Base-by-base conservation (phyloP, 352 stramenopile genomes). In the Paralagenidium karlingii region DNA sequence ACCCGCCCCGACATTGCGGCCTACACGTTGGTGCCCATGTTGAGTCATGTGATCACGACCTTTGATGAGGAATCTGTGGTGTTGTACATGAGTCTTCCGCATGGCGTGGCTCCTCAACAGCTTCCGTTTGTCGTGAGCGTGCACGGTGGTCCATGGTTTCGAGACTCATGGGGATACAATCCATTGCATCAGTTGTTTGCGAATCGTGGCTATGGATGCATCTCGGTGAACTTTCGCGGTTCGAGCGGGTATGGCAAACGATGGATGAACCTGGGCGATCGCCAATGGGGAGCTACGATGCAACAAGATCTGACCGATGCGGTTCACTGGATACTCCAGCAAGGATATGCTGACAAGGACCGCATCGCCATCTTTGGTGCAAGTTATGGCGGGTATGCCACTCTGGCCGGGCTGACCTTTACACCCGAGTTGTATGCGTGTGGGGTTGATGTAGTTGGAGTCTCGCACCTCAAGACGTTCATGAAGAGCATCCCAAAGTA, bases 351-450 rank as follows among this genome's bases (percentile, higher is more conserved):
- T 9, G 63, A 86, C 38, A 47, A 47, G 3, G 44, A 53, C 7
- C 56, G 53, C 19, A 27, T 76, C n/a, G 60, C 55, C 9, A 71
- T 76, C 55, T 82, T 76, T 34, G 77, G 73, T 28, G 68, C 66
- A 8, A 79, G 56, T 40, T 87, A 85, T 52, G 73, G 77, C 18
- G 73, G 73, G 28, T 87, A 90, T 51, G 68, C 69, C 5, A 67
- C 58, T 32, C 55, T 90, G 5, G 71, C 71, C 8, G 71, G 55
- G 0, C 40, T 89, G 8, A 68, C 75, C 18, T 89, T 89, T 45
- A 89, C 70, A 25, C 75, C 75, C 1, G 75, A 89, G 21, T 27
- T 89, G n/a, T 85, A 79, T 30, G 63, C 58, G 24, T 90, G 73
- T 40, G 76, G 76, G 29, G 63, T 90, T 2, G 73, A 87, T 40